phyloP scores from a whole-genome alignment of 768 basidiomycete species.

The Pleurotus citrinopileatus region DNA sequence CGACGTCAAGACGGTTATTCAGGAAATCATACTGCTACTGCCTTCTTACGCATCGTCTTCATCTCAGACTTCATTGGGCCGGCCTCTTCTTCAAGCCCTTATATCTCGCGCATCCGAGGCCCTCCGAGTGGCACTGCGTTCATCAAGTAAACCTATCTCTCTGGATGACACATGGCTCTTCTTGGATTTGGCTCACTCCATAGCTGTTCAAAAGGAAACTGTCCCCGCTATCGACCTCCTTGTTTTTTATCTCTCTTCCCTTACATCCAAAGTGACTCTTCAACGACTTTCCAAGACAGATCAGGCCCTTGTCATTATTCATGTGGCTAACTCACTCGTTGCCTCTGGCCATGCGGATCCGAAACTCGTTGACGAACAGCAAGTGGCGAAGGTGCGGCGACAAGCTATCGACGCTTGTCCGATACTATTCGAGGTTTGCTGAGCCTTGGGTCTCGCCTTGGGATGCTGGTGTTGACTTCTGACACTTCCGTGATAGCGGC shows the following conservation, averaged over 20 bases:
- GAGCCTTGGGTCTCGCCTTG: background rate
- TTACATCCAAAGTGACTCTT: constrained; percentile 45
- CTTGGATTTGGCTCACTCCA: constrained; percentile 42
- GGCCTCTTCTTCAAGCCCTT: constrained; percentile 24
- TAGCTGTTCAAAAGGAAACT: constrained; percentile 35
- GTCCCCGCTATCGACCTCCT: constrained; percentile 45
- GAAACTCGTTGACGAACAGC: constrained; percentile 22
- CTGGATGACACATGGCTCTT: constrained; percentile 38
- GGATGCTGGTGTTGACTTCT: constrained; percentile 4
- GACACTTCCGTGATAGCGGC: constrained; percentile 20
- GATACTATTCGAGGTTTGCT: constrained; percentile 39
- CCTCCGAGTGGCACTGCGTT: constrained; percentile 25
- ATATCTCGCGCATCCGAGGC: constrained; percentile 31
- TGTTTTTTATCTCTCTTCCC: constrained; percentile 45
- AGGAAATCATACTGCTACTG: constrained; percentile 50
- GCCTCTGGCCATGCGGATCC: constrained; percentile 31
- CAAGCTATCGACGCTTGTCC: constrained; percentile 51
- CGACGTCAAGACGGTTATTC: constrained; percentile 47
- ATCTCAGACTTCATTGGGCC: constrained; percentile 12
- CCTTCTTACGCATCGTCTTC: constrained; percentile 35
- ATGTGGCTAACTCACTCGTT: constrained; percentile 41
- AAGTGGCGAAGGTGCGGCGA: constrained; percentile 35
- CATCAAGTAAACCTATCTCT: constrained; percentile 23
- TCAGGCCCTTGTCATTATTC: constrained; percentile 42
- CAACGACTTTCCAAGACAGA: constrained; percentile 41